Conservation (phyloP, 768 basidiomycete species). For the Podaxis rugospora region DNA sequence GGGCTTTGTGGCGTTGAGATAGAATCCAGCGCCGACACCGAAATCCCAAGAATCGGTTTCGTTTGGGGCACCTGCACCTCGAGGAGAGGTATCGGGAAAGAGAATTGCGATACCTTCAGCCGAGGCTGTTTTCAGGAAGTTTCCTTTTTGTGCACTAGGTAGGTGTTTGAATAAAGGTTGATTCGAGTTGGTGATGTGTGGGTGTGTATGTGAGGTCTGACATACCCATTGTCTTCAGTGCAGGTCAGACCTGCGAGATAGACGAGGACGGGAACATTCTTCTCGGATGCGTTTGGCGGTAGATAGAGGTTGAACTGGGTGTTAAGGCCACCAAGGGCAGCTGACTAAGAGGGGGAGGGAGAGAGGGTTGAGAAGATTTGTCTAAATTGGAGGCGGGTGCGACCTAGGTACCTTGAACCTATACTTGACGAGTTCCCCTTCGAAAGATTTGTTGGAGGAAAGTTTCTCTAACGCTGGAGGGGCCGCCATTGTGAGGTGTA, state of each 20-base stretch:
- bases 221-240: constrained; percentile 90
- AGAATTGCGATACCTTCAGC: constrained; percentile 85
- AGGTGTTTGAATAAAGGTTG: neutral
- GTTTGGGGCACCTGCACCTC: constrained; percentile 82
- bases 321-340: constrained; percentile 59
- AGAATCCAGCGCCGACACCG: constrained; percentile 95
- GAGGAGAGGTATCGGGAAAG: constrained; percentile 94
- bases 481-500: neutral
- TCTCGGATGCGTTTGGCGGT: constrained; percentile 50
- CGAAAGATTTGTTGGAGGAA: constrained; percentile 75
- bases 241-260: constrained; percentile 90
- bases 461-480: constrained; percentile 51
- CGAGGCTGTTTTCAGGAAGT: constrained; percentile 82
- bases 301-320: constrained; percentile 89
- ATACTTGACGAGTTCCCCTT: constrained; percentile 82
- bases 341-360: constrained; percentile 43
- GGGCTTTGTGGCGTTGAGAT: constrained; percentile 82
- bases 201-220: neutral
- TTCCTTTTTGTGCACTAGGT: constrained; percentile 88
- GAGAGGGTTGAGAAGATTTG: neutral
- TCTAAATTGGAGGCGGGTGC: neutral
- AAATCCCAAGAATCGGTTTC: constrained; percentile 88
- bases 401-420: constrained; percentile 57
- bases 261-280: constrained; percentile 62
- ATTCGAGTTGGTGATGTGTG: neutral